Percentiles rank a stretch among this genome's conserved stretches.
phyloP scores from a whole-genome alignment of 345 rosid genomes.

The Diplotaxis tenuifolia region DNA sequence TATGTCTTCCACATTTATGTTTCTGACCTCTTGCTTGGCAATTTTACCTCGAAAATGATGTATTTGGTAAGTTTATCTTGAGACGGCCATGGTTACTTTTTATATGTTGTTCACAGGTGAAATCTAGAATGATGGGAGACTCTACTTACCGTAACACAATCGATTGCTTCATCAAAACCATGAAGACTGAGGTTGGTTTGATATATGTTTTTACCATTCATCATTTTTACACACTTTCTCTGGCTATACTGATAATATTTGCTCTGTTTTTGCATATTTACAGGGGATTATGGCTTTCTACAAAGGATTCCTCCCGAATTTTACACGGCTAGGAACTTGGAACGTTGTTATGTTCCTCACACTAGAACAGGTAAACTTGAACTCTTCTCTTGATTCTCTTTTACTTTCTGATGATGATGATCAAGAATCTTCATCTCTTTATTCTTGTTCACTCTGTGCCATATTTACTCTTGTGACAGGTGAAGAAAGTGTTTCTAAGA shows the following conservation, averaged over 20 bases:
- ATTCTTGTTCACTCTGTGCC: conserved; percentile 11
- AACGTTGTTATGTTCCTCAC: conserved; percentile 90
- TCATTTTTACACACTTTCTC: background rate
- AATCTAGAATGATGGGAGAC: conserved; percentile 99
- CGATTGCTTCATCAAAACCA: conserved; percentile 87
- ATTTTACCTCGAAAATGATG: conserved; percentile 8
- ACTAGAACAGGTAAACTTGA: conserved; percentile 71
- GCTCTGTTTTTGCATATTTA: conserved; percentile 24
- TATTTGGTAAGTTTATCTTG: background rate
- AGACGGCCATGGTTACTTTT: background rate
- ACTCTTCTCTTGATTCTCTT: conserved; percentile 7
- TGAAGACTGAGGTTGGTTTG: conserved; percentile 66
- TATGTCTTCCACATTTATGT: conserved; percentile 30
- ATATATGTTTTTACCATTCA: conserved; percentile 17
- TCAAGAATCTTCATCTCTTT: background rate
- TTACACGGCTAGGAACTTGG: conserved; percentile 91
- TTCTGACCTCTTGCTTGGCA: conserved; percentile 19
- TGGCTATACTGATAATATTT: background rate
- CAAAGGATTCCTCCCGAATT: conserved; percentile 93
- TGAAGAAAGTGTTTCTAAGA: conserved; percentile 58
- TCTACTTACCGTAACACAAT: conserved; percentile 78
- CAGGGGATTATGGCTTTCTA: conserved; percentile 89
- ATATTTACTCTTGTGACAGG: conserved; percentile 44
- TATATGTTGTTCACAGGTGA: conserved; percentile 60
- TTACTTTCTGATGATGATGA: conserved; percentile 1